Base-by-base conservation (phyloP, 345 rosid species). In the Nephelium lappaceum region DNA sequence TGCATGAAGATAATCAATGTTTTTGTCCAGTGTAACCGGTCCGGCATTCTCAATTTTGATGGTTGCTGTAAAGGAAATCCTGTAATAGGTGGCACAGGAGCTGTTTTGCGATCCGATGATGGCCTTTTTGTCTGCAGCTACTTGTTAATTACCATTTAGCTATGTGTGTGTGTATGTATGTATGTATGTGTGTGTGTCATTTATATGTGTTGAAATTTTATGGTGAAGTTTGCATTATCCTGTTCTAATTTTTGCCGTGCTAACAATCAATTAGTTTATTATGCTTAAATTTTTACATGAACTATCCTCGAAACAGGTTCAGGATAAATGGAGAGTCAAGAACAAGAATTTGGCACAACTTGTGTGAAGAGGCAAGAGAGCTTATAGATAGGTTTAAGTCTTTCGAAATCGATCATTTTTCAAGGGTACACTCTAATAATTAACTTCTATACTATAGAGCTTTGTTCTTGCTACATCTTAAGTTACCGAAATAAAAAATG, bases 41-140 rank as follows among this genome's bases (percentile, higher is more conserved):
- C 83, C 23, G 91, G 91, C 84, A 82, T 75, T 79, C 82, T 95
- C 53, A 93, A 92, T 85, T 95, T 93, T 86, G 98, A 95, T 83
- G 98, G 98, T 73, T 96, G 98, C 78, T 88, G 94, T 10, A 95
- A 87, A 79, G 98, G 98, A 81, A 95, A 95, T 85, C 98, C 98
- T 19, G 98, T 98, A 73, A 90, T 67, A 85, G 91, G 97, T 79
- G 98, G 97, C 71, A 97, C 98, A 21, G 98, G 98, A 77, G 98
- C 93, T 76, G 82, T 95, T 77, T 77, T 95, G 76, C 89, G 92
- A 61, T 55, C 86, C 18, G 78, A 80, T 62, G 89, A 91, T 61
- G 91, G 92, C 75, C 84, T 80, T 72, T 57, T 83, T 84, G 93
- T 91, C 79, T 77, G 84, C 23, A 31, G 31, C 76, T 73, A 62